A percentile compares a stretch with the other conserved stretches of the same genome.
These are phyloP conservation scores for Tylopilus felleus DNA, from an alignment of 768 basidiomycete species.

Conservation along the genomic window DNA sequence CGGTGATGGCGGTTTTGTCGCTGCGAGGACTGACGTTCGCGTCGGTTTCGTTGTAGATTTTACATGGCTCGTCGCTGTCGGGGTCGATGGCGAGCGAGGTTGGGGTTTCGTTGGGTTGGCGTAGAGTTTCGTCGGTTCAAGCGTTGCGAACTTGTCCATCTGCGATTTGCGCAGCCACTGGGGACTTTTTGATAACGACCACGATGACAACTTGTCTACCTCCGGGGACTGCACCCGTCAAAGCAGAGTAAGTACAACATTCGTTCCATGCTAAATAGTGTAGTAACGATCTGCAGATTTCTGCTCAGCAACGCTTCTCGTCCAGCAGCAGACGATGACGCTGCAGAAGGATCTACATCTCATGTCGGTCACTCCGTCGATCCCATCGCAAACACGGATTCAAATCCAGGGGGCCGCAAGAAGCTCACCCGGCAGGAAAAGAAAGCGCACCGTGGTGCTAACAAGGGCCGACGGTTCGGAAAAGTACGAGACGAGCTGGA, in stretches of 20 bases:
- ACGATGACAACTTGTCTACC: constrained; percentile 13
- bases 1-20: constrained; percentile 27
- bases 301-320: constrained; percentile 32
- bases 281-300: constrained; percentile 33
- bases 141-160: constrained; percentile 86
- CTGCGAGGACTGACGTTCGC: constrained; percentile 13
- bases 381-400: constrained; percentile 34
- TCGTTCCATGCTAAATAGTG: not conserved
- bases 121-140: constrained; percentile 70
- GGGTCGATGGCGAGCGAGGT: constrained; percentile 4
- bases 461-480: constrained; percentile 78
- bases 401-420: constrained; percentile 30
- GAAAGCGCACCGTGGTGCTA: constrained; percentile 74
- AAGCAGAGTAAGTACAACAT: constrained; percentile 41
- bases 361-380: constrained; percentile 20
- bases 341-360: constrained; percentile 58
- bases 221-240: constrained; percentile 52
- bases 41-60: constrained; percentile 8
- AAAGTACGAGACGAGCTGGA: constrained; percentile 78
- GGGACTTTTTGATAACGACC: not conserved
- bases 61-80: constrained; percentile 12
- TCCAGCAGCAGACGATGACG: constrained; percentile 48
- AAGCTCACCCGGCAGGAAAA: constrained; percentile 60
- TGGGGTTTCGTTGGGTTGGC: constrained; percentile 31
- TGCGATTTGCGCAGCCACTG: constrained; percentile 15